These are phyloP conservation scores for Trichocomaceae sp. DNA, from an alignment of 2,329 filamentous ascomycete species.

Conservation along the genomic window DNA sequence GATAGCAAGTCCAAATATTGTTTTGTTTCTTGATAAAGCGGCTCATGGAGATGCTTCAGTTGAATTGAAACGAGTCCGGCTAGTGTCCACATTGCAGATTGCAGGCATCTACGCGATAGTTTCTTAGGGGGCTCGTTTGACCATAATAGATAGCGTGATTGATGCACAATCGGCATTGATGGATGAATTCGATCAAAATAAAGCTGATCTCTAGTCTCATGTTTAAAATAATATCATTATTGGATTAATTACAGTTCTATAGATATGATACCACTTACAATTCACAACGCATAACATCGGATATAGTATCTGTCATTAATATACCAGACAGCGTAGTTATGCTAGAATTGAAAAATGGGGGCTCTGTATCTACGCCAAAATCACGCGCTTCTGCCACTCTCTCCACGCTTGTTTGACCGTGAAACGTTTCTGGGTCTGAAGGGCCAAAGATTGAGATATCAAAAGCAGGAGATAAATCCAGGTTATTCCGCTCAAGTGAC, in stretches of 20 bases:
- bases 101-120: constrained; percentile 13
- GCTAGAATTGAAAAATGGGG: neutral
- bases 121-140: constrained; percentile 9
- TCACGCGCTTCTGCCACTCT: neutral
- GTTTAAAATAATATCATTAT: neutral
- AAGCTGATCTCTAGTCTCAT: constrained; percentile 18
- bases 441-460: neutral
- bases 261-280: neutral
- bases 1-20: neutral
- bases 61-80: constrained; percentile 25
- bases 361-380: neutral
- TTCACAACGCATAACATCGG: neutral
- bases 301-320: neutral
- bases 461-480: neutral
- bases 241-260: neutral
- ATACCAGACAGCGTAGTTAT: neutral
- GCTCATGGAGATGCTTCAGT: constrained; percentile 22
- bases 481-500: neutral
- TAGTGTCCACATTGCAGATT: constrained; percentile 32
- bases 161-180: constrained; percentile 18
- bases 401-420: neutral
- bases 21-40: constrained; percentile 11
- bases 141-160: constrained; percentile 18
- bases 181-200: constrained; percentile 21
- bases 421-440: neutral